A percentile compares a stretch with the other conserved stretches of the same genome.
phyloP scores from a whole-genome alignment of 2,329 filamentous ascomycete species.

The Stagonosporopsis chrysanthemi region DNA sequence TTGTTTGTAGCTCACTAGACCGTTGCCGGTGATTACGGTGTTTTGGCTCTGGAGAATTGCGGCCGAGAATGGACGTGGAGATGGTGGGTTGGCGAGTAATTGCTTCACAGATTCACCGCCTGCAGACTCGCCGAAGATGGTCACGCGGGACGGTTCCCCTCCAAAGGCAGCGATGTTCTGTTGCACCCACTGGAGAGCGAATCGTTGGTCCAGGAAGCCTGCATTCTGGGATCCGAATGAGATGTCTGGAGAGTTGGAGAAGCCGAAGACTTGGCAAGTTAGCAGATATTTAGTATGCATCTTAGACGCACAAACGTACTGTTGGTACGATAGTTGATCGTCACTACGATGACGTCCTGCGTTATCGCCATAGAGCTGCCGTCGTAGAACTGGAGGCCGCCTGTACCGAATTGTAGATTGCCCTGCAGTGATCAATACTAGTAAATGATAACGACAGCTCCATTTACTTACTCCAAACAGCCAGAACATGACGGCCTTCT shows the following conservation, averaged over 20 bases:
- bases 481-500: slow-evolving; percentile 27
- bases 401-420: slow-evolving; percentile 32
- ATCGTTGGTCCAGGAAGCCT: slow-evolving; percentile 62
- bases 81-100: slow-evolving; percentile 30
- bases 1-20: slow-evolving; percentile 18
- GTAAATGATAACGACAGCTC: not conserved
- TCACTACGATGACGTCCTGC: slow-evolving; percentile 37
- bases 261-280: slow-evolving; percentile 29
- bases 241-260: slow-evolving; percentile 30
- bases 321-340: slow-evolving; percentile 38
- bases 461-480: slow-evolving; percentile 1
- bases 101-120: slow-evolving; percentile 30
- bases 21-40: slow-evolving; percentile 10
- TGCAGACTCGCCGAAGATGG: slow-evolving; percentile 48
- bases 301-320: slow-evolving; percentile 1
- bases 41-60: slow-evolving; percentile 36
- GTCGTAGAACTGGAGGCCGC: slow-evolving; percentile 26
- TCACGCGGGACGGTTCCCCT: slow-evolving; percentile 57
- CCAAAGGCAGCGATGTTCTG: slow-evolving; percentile 58
- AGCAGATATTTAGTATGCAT: not conserved
- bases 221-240: slow-evolving; percentile 50
- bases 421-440: slow-evolving; percentile 28
- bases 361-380: slow-evolving; percentile 35
- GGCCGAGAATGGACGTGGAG: slow-evolving; percentile 29
- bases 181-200: slow-evolving; percentile 62